phyloP scores from a whole-genome alignment of 768 basidiomycete genomes.

The Xerocomellus dryophilus region DNA sequence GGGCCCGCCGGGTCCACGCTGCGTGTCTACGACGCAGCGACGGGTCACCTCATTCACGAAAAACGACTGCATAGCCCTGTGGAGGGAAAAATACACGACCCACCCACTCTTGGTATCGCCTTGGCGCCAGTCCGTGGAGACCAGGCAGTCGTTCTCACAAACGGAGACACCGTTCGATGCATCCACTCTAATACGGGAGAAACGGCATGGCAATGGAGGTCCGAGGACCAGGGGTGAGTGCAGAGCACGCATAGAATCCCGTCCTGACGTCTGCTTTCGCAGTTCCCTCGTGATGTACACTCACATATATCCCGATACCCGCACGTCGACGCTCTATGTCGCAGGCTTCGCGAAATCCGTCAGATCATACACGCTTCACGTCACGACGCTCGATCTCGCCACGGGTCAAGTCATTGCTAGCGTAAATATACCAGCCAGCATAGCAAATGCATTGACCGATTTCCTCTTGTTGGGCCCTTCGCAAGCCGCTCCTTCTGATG shows the following conservation, averaged over 20 bases:
- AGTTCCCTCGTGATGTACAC: constrained; percentile 68
- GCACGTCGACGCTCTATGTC: constrained; percentile 54
- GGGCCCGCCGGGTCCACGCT: constrained; percentile 69
- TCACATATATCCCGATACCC: constrained; percentile 51
- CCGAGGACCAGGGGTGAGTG: constrained; percentile 63
- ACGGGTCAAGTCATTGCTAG: constrained; percentile 52
- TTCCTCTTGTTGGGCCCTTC: constrained; percentile 35
- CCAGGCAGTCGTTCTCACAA: constrained; percentile 46
- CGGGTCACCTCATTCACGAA: constrained; percentile 68
- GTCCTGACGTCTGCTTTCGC: constrained; percentile 1
- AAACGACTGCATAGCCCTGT: constrained; percentile 50
- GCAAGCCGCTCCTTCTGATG: neutral
- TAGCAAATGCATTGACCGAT: constrained; percentile 35
- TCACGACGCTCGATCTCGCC: constrained; percentile 54
- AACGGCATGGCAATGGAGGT: constrained; percentile 68
- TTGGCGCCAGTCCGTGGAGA: constrained; percentile 38
- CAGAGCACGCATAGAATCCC: neutral
- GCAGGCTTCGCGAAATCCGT: constrained; percentile 44
- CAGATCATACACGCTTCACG: constrained; percentile 60
- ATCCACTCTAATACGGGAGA: constrained; percentile 52
- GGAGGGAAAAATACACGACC: constrained; percentile 46
- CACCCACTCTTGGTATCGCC: constrained; percentile 53
- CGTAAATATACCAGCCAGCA: constrained; percentile 52
- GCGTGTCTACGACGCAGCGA: constrained; percentile 60
- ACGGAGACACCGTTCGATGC: constrained; percentile 55